Percentiles rank a stretch among this genome's conserved stretches.
Evolutionary conservation across 345 rosid species (phyloP).

Genomic region (Eutrema japonicum): DNA sequence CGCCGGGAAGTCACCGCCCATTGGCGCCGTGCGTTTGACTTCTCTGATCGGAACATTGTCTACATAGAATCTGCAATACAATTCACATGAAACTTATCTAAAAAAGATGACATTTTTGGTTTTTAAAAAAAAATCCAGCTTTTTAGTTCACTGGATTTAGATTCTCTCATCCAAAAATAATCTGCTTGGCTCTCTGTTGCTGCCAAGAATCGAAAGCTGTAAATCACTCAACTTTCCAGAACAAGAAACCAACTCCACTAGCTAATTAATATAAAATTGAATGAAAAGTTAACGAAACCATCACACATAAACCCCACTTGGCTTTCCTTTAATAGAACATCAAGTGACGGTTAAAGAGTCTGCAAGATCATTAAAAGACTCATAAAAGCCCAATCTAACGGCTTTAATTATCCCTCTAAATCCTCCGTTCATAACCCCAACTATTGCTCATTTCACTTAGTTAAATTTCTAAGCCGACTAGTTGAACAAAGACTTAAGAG

Average conservation of each 20-base stretch:
- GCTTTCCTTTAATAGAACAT: slow-evolving; percentile 23
- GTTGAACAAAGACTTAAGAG: not conserved
- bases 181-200: slow-evolving; percentile 18
- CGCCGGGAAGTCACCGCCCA: slow-evolving; percentile 90
- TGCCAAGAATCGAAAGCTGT: slow-evolving; percentile 24
- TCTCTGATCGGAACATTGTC: slow-evolving; percentile 85
- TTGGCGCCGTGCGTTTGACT: slow-evolving; percentile 61
- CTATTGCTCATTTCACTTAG: not conserved
- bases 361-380: slow-evolving; percentile 13
- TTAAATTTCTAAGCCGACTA: slow-evolving; percentile 6
- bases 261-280: slow-evolving; percentile 20
- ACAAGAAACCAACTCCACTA: slow-evolving; percentile 23
- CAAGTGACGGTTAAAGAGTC: slow-evolving; percentile 22
- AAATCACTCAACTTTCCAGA: slow-evolving; percentile 27
- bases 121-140: not conserved
- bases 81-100: not conserved
- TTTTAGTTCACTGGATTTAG: not conserved
- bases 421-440: not conserved
- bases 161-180: slow-evolving; percentile 17
- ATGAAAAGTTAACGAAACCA: not conserved
- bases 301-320: slow-evolving; percentile 12
- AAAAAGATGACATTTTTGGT: slow-evolving; percentile 1
- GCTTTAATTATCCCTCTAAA: not conserved
- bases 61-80: slow-evolving; percentile 63
- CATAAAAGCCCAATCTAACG: slow-evolving; percentile 12